These are phyloP conservation scores for Penicillium argentinense DNA, from an alignment of 495 filamentous ascomycete species.

Conservation along the genomic window DNA sequence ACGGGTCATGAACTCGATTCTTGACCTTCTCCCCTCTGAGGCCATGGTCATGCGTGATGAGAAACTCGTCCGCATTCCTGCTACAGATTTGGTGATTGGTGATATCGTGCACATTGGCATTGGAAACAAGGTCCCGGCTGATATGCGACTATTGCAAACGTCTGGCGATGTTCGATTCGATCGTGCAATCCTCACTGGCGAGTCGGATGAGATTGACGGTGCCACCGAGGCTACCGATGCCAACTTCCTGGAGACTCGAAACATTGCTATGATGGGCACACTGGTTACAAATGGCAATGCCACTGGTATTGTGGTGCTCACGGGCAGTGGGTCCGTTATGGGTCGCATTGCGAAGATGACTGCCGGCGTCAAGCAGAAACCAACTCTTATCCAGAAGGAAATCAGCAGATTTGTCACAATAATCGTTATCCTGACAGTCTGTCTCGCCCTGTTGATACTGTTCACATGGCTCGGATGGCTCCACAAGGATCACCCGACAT, in stretches of 20 bases:
- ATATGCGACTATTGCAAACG: slow-evolving; percentile 64
- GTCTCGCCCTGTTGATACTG: slow-evolving; percentile 56
- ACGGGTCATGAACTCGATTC: slow-evolving; percentile 64
- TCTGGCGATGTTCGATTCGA: slow-evolving; percentile 71
- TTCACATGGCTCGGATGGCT: slow-evolving; percentile 64
- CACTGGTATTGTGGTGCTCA: slow-evolving; percentile 62
- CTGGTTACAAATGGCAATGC: slow-evolving; percentile 65
- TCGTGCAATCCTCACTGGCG: slow-evolving; percentile 68
- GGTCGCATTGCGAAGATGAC: slow-evolving; percentile 69
- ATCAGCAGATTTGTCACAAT: slow-evolving; percentile 65
- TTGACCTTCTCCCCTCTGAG: slow-evolving; percentile 65
- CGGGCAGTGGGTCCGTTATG: slow-evolving; percentile 61
- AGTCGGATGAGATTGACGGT: slow-evolving; percentile 62
- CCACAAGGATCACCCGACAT: slow-evolving; percentile 55
- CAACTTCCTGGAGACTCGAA: slow-evolving; percentile 73
- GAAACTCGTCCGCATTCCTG: slow-evolving; percentile 43
- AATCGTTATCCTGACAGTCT: slow-evolving; percentile 55
- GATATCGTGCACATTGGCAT: slow-evolving; percentile 65
- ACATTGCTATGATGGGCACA: slow-evolving; percentile 72
- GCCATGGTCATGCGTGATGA: slow-evolving; percentile 63
- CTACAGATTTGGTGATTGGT: slow-evolving; percentile 64
- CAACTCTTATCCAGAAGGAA: slow-evolving; percentile 68
- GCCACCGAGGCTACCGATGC: slow-evolving; percentile 59
- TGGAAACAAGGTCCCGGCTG: slow-evolving; percentile 72
- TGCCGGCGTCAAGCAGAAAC: slow-evolving; percentile 58